Base-by-base conservation (phyloP, 306 rosid genomes). In the Clitoria ternatea region DNA sequence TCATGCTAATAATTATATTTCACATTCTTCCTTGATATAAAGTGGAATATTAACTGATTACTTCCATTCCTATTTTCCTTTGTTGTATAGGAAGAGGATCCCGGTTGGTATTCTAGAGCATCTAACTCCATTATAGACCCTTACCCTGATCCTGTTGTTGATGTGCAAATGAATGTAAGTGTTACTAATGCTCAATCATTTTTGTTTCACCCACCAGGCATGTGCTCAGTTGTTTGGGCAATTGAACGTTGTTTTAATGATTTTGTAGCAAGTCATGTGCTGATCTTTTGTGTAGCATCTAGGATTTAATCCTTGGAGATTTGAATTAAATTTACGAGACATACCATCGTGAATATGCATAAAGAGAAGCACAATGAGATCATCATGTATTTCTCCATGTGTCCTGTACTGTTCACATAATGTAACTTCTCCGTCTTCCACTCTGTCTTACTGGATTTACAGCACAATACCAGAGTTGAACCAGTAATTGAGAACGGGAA, bases 71-170 rank as follows among this genome's bases (percentile, higher is more conserved):
- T 50, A 27, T 22, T 56, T 66, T 61, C 39, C 43, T 56, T 71
- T 35, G 23, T 40, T 62, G 74, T 44, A 56, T 70, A 92, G 98
- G 98, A 92, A 81, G 98, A 92, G 77, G 91, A 87, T 72, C 96
- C 98, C 60, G 87, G 98, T 60, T 89, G 98, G 98, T 89, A 92
- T 80, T 92, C 98, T 54, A 89, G 98, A 79, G 95, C 84, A 70
- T 92, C 98, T 43, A 81, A 80, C 79, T 85, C 85, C 60, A 64
- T 84, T 70, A 62, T 86, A 33, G 98, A 92, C 80, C 89, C n/a
- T n/a, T n/a, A n/a, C n/a, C n/a, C n/a, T n/a, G n/a, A n/a, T n/a
- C n/a, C 97, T 81, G 77, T 89, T 11, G 70, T 87, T 74, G 96
- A 89, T 70, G 89, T 87, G 66, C 91, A 76, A 82, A 89, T 87